Evolutionary conservation across 768 basidiomycete species (phyloP), one percentile per base, ranked within the genome.

Genomic region (Leccinum broughii): DNA sequence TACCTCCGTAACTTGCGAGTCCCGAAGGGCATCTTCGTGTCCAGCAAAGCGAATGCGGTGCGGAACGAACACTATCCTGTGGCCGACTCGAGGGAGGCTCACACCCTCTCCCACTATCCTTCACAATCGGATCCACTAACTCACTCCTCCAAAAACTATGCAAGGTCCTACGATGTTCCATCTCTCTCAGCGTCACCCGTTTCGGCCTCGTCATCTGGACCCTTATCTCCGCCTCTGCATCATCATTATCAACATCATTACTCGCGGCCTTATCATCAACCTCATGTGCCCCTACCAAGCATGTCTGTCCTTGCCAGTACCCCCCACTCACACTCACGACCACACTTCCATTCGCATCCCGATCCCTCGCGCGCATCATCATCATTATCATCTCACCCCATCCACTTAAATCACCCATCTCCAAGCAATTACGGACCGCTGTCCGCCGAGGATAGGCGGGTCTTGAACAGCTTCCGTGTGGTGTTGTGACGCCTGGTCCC

Each of bases 1-100:
- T 87, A 90, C 69, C 81, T 93, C 59, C 84, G 86, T 58, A 79
- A 76, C 61, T 78, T 93, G 58, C 81, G 80, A 20, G 84, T 89
- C 30, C 89, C 90, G 4, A 81, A 82, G 58, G 87, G 88, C 3
- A 76, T 92, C n/a, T 92, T 89, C 68, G 77, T 83, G 48, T 90
- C 88, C 61, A 88, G 85, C 68, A 90, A 89, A 74, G 72, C 81
- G 51, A 75, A 63, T 15, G 79, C 75, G 3, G 49, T 70, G 10
- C 66, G 72, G 32, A 72, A 46, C 24, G 72, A 75, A 46, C 72
- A 62, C 8, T 62, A 64, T 54, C 56, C 66, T 39, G 41, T 39
- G 41, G 28, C 57, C 5, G 67, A 70, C 54, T 60, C 63, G n/a
- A 62, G 59, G 55, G 67, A 67, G 34, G 30, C 63, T n/a, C 62